Conservation (phyloP, 2,329 filamentous ascomycete genomes). For the Penicillium olsonii region DNA sequence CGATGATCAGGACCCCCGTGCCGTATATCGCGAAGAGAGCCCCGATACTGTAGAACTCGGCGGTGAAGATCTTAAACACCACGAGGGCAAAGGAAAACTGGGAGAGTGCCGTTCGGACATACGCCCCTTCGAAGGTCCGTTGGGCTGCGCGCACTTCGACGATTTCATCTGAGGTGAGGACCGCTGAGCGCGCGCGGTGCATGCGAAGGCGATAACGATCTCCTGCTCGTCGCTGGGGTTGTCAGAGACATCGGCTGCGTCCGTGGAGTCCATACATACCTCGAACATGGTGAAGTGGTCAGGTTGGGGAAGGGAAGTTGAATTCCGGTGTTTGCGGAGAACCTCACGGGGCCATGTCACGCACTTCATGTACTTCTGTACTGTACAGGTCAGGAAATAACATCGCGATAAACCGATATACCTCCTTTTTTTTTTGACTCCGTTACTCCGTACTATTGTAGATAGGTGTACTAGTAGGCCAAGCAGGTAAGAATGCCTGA, state of each 20-base stretch:
- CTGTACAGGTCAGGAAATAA: too few species aligned
- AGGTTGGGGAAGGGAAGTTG: too few species aligned
- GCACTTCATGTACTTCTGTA: background rate
- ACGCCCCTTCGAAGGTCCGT: conserved; percentile 95
- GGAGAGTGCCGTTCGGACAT: conserved; percentile 88
- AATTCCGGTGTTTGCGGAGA: background rate
- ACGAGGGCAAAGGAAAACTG: conserved; percentile 95
- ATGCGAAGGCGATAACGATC: conserved; percentile 76
- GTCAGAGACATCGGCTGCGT: conserved; percentile 16
- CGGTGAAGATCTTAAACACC: conserved; percentile 93
- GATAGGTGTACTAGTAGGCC: too few species aligned
- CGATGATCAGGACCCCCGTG: conserved; percentile 77
- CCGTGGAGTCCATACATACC: too few species aligned
- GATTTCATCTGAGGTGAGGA: conserved; percentile 80
- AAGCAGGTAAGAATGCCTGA: too few species aligned
- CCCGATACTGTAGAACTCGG: conserved; percentile 96
- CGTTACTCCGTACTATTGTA: too few species aligned
- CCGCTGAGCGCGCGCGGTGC: conserved; percentile 79
- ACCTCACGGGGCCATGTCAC: background rate
- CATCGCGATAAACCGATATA: too few species aligned
- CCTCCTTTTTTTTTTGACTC: too few species aligned
- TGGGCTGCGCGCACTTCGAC: conserved; percentile 94
- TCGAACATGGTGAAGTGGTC: background rate
- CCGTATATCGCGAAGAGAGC: conserved; percentile 93
- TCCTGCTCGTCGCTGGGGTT: conserved; percentile 62